Conservation (phyloP, 345 rosid genomes). For the Pistacia integerrima region DNA sequence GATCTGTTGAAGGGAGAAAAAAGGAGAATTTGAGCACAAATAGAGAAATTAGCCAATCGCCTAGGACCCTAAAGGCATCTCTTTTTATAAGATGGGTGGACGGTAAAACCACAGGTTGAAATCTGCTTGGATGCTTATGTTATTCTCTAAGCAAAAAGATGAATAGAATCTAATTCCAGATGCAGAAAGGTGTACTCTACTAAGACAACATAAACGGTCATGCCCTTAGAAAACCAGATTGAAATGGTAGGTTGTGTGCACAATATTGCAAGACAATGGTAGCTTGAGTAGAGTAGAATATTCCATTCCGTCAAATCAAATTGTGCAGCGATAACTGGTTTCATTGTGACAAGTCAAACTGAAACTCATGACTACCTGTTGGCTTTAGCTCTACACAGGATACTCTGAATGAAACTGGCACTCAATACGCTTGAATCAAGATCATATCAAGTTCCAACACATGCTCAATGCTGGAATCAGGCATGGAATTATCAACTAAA, state of each 20-base stretch:
- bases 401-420: background rate
- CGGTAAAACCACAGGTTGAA: background rate
- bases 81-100: background rate
- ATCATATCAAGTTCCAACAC: background rate
- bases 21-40: conserved; percentile 16
- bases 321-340: background rate
- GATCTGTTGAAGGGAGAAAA: conserved; percentile 41
- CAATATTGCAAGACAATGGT: background rate
- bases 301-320: background rate
- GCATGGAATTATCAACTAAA: background rate
- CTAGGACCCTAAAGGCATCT: background rate
- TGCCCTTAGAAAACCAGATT: background rate
- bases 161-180: no score
- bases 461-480: background rate
- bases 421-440: background rate
- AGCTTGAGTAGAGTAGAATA: background rate
- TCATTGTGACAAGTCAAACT: background rate
- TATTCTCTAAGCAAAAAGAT: background rate
- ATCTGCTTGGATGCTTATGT: background rate
- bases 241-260: background rate
- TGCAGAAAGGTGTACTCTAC: background rate
- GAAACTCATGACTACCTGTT: background rate
- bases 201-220: conserved; percentile 11
- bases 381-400: background rate
- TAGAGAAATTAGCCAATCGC: background rate